Base-by-base conservation (phyloP, 352 stramenopile genomes). In the Pythium aristosporum region DNA sequence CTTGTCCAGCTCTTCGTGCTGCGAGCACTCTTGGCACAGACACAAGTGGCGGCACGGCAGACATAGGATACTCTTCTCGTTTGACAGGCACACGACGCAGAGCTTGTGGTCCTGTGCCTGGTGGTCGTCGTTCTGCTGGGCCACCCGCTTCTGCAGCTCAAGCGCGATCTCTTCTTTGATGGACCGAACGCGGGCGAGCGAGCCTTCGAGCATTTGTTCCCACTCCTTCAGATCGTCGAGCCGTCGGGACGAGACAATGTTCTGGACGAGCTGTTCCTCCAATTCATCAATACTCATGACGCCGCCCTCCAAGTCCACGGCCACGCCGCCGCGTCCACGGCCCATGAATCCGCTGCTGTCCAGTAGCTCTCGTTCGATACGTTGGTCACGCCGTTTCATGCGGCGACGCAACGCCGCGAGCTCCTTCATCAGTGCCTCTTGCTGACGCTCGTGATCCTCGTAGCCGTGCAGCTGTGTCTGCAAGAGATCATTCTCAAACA, bases 61-160 rank as follows among this genome's bases (percentile, higher is more conserved):
- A 47, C 87, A 95, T 57, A 95, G 57, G 54, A 95, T 92, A 25
- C 71, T 92, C 68, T 95, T 95, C 23, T 93, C 85, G 49, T 81
- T 88, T 18, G 82, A 74, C 34, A 95, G 67, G 34, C 87, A 95
- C 41, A 95, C 88, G 42, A 95, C 87, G 58, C 87, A 95, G 15
- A 92, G 79, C 68, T 94, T 95, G 60, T 92, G 78, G 63, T 95
- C 87, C 30, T 92, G 78, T 11, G 43, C 43, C 48, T 91, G 80
- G 36, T 91, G 80, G 39, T 89, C 81, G 42, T 91, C 85, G 5
- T 89, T 74, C 51, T 92, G 82, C 4, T 84, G 77, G 39, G 91
- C 87, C 10, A 95, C 66, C 34, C 80, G 82, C 63, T 91, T 82
- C 59, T 93, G 82, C 58, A 90, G 70, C 60, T 91, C 85, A 0